These are phyloP conservation scores for Hypoxylon sp. DNA, from an alignment of 2,329 filamentous ascomycete species.

Conservation along the genomic window DNA sequence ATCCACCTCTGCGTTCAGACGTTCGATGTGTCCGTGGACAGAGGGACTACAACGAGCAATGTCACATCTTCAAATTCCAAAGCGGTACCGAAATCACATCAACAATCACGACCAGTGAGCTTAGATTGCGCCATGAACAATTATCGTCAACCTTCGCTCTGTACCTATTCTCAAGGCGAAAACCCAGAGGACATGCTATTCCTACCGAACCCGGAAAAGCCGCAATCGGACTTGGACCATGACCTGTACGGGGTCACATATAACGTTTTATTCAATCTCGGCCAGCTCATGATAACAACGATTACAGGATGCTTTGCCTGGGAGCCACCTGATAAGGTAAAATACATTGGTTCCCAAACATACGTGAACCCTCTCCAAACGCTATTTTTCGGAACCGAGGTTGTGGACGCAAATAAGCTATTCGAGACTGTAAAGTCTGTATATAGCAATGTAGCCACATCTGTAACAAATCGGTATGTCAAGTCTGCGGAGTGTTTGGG, in stretches of 20 bases:
- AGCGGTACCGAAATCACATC: neutral
- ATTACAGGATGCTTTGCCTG: neutral
- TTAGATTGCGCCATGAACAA: neutral
- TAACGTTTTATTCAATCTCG: neutral
- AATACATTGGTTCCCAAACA: neutral
- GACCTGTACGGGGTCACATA: neutral
- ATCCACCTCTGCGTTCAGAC: neutral
- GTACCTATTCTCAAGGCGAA: neutral
- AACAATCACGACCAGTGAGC: neutral
- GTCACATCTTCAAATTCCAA: neutral
- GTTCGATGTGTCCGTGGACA: neutral
- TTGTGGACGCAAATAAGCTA: neutral
- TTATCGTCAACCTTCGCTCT: neutral
- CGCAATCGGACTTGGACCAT: neutral
- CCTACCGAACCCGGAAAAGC: neutral
- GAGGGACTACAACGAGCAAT: neutral
- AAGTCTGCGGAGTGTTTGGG: neutral
- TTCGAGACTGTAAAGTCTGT: neutral
- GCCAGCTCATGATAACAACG: neutral
- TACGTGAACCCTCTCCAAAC: neutral
- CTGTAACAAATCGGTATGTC: neutral
- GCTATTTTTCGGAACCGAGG: neutral
- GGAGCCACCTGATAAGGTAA: neutral
- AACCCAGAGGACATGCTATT: neutral
- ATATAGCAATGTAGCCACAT: neutral